Percentiles rank a stretch among this genome's conserved stretches.
These are phyloP conservation scores for Iberis pinnata DNA, from an alignment of 345 rosid species.

Conservation along the genomic window DNA sequence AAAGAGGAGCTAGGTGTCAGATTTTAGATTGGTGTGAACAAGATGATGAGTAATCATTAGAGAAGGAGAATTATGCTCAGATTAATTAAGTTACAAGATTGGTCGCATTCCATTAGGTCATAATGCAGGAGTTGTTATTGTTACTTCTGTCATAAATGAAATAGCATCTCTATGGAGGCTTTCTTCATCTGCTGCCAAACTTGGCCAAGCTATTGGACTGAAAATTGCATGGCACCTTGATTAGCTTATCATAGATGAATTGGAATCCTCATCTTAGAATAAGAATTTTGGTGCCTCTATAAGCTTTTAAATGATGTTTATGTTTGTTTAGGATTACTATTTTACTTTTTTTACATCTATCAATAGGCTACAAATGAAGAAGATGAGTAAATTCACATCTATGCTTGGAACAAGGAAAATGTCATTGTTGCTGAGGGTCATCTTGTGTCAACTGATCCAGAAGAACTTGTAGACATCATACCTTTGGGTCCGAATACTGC, in stretches of 20 bases:
- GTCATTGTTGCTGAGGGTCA: not conserved
- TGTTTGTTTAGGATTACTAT: no score
- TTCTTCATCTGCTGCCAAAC: not conserved
- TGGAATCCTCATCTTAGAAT: not conserved
- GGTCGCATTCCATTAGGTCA: not conserved
- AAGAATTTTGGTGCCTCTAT: not conserved
- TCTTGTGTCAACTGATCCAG: not conserved
- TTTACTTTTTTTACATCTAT: no score
- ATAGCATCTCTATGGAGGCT: not conserved
- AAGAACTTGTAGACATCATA: not conserved
- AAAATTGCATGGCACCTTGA: slow-evolving; percentile 2
- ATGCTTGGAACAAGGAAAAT: no score
- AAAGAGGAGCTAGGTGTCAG: no score
- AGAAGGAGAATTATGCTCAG: not conserved
- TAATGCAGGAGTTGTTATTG: not conserved
- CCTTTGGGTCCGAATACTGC: not conserved
- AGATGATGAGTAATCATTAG: not conserved
- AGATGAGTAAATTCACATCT: no score
- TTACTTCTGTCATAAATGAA: not conserved
- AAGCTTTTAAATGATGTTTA: no score
- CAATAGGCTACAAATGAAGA: no score
- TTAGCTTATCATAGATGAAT: slow-evolving; percentile 4
- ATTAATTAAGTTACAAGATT: not conserved
- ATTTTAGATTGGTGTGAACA: not conserved
- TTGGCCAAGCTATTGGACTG: not conserved